Percentiles rank a stretch among this genome's conserved stretches.
phyloP scores from a whole-genome alignment of 129 eudicot genomes.

The Lonicera japonica region DNA sequence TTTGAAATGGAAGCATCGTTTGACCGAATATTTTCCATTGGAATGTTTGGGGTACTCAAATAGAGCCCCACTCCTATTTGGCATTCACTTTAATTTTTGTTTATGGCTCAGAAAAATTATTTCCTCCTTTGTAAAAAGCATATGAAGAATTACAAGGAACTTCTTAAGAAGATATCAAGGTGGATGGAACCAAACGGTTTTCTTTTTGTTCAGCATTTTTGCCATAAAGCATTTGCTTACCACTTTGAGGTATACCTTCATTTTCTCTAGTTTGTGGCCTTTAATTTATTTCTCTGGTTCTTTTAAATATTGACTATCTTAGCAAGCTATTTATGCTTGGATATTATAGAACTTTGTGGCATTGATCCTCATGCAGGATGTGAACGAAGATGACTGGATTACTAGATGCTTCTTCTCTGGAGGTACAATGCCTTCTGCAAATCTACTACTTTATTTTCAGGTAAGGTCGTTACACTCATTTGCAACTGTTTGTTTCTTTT shows the following conservation, averaged over 20 bases:
- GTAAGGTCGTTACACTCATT: constrained; percentile 26
- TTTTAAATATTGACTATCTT: background rate
- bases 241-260: constrained; percentile 74
- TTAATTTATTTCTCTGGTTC: background rate
- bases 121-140: constrained; percentile 45
- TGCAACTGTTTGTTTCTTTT: background rate
- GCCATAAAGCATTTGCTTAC: constrained; percentile 91
- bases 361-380: constrained; percentile 47
- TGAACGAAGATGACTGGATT: constrained; percentile 90
- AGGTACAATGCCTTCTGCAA: constrained; percentile 97
- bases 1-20: constrained; percentile 90
- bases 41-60: constrained; percentile 88
- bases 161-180: constrained; percentile 79
- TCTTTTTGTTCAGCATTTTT: constrained; percentile 85
- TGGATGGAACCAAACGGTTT: constrained; percentile 82
- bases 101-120: constrained; percentile 9
- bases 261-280: background rate
- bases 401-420: constrained; percentile 95
- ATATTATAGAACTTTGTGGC: background rate
- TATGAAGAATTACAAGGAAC: constrained; percentile 86
- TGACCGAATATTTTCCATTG: constrained; percentile 92
- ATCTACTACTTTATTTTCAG: constrained; percentile 93
- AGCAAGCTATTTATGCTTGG: background rate
- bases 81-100: background rate
- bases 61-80: background rate